Percentiles rank a stretch among this genome's conserved stretches.
Conservation (phyloP, 345 rosid species). For the Hibiscus tridactylites region DNA sequence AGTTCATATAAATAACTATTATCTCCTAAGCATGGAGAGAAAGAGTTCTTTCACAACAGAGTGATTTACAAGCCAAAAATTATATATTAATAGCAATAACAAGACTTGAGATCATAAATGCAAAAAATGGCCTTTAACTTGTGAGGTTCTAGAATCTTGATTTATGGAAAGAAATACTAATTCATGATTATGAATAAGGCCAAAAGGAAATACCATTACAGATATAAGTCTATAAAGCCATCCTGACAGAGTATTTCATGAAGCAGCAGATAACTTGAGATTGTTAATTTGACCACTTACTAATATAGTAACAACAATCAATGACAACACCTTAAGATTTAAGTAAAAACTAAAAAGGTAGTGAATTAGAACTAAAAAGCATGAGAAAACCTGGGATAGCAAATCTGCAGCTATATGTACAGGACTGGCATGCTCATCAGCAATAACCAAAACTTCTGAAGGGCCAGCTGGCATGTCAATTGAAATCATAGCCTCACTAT, state of each 20-base stretch:
- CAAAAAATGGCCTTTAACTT: neutral
- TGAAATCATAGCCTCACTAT: conserved; percentile 96
- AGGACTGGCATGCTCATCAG: conserved; percentile 72
- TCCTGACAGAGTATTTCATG: neutral
- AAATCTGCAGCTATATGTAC: conserved; percentile 90
- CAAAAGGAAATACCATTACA: neutral
- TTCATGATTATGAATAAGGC: neutral
- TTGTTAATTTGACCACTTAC: neutral
- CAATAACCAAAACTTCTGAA: conserved; percentile 91
- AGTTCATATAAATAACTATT: neutral
- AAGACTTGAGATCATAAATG: neutral
- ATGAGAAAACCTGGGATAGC: conserved; percentile 71
- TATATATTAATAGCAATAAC: neutral
- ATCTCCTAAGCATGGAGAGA: neutral
- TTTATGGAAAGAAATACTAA: neutral
- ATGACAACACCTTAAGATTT: neutral
- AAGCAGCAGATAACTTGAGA: neutral
- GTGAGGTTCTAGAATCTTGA: neutral
- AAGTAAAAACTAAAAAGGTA: neutral
- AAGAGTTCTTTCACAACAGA: neutral
- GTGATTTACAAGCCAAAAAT: neutral
- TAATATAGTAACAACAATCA: neutral
- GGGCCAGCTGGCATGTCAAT: conserved; percentile 99
- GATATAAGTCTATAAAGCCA: neutral
- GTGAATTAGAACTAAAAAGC: neutral